These are phyloP conservation scores for Verticillium albo-atrum DNA, from an alignment of 2,329 filamentous ascomycete species.

Conservation along the genomic window DNA sequence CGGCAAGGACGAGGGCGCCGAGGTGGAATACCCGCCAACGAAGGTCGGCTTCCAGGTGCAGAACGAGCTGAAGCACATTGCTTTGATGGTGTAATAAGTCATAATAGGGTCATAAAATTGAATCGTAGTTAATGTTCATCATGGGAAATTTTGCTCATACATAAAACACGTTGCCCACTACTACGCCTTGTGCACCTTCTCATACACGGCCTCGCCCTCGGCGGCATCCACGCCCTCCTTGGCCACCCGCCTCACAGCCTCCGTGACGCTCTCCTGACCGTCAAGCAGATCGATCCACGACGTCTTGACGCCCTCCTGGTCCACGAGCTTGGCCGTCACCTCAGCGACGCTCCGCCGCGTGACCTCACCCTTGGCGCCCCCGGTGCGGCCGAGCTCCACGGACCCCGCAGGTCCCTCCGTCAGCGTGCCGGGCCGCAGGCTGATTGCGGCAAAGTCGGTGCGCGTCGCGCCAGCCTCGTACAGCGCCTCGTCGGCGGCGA, in stretches of 20 bases:
- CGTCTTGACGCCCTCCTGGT: constrained; percentile 38
- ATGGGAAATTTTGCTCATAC: background rate
- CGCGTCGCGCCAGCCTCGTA: constrained; percentile 41
- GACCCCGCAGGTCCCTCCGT: constrained; percentile 43
- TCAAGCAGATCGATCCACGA: constrained; percentile 52
- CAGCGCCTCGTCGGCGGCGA: constrained; percentile 54
- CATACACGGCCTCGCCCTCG: constrained; percentile 44
- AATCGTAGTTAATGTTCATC: background rate
- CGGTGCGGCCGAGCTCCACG: constrained; percentile 42
- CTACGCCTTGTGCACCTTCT: constrained; percentile 5
- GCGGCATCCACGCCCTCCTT: constrained; percentile 44
- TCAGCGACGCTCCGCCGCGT: constrained; percentile 57
- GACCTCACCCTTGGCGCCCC: constrained; percentile 31
- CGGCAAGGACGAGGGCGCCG: constrained; percentile 50
- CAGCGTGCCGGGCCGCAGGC: constrained; percentile 48
- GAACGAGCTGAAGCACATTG: constrained; percentile 50
- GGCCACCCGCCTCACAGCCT: constrained; percentile 44
- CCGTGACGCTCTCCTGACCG: constrained; percentile 42
- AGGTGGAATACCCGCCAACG: constrained; percentile 43
- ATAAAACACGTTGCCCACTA: background rate
- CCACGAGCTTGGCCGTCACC: constrained; percentile 52
- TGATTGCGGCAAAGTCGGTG: constrained; percentile 41
- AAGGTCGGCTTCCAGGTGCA: constrained; percentile 58
- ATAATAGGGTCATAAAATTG: background rate
- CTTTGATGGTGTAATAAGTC: constrained; percentile 38